phyloP scores from a whole-genome alignment of 2,329 filamentous ascomycete genomes.

The Ceratocystis diversiconidia region DNA sequence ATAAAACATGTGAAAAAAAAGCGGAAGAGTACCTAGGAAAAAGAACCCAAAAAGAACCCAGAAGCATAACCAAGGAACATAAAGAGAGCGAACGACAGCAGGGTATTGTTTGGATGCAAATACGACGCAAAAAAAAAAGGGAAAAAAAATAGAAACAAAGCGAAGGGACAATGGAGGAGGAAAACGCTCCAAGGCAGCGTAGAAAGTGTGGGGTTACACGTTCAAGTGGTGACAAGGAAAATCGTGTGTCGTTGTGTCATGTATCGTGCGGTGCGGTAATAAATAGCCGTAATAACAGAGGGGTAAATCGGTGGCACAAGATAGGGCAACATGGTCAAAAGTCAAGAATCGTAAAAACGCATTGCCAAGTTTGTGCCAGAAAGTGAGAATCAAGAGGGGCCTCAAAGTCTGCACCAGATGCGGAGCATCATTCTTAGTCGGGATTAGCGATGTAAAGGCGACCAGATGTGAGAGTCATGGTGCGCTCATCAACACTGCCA shows the following conservation, averaged over 20 bases:
- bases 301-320: neutral
- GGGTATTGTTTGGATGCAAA: constrained; percentile 18
- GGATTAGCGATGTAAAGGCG: constrained; percentile 79
- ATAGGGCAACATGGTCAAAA: neutral
- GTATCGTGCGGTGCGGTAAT: neutral
- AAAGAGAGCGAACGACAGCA: constrained; percentile 9
- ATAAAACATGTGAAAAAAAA: neutral
- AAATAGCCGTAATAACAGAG: neutral
- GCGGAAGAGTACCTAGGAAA: neutral
- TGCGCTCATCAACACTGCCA: constrained; percentile 73
- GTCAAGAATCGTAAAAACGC: neutral
- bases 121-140: constrained; percentile 5
- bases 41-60: too few relatives aligned
- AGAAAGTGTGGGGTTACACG: neutral
- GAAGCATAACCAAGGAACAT: constrained; percentile 10
- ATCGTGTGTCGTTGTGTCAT: neutral
- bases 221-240: neutral
- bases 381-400: too few relatives aligned
- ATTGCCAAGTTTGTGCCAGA: neutral
- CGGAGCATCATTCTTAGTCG: constrained; percentile 34
- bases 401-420: neutral
- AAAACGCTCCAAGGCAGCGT: constrained; percentile 5
- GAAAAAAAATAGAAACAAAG: constrained; percentile 6
- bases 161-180: constrained; percentile 1
- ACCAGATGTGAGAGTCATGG: constrained; percentile 57